Percentiles rank a stretch among this genome's conserved stretches.
Conservation (phyloP, 148 eudicot species). For the Polygonum aviculare region DNA sequence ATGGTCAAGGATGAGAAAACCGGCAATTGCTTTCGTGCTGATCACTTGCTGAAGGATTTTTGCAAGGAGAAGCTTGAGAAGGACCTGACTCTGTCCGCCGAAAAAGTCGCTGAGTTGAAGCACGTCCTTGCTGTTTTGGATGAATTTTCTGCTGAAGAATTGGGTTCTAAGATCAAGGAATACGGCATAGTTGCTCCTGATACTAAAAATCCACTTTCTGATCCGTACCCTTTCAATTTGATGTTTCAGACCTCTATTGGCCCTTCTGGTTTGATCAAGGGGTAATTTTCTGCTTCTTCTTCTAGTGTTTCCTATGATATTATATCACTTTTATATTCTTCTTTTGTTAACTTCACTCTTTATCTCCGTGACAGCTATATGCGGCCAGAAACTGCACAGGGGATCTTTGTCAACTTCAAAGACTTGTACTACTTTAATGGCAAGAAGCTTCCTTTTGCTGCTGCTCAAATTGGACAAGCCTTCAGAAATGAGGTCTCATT, state of each 20-base stretch:
- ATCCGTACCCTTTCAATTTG: constrained; percentile 86
- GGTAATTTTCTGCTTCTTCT: constrained; percentile 31
- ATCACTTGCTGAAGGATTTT: constrained; percentile 86
- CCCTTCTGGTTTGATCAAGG: constrained; percentile 68
- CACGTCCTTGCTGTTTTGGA: constrained; percentile 78
- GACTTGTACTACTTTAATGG: constrained; percentile 93
- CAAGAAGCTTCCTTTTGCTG: constrained; percentile 92
- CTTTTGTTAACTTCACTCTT: not conserved
- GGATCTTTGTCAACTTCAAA: constrained; percentile 94
- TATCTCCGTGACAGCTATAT: constrained; percentile 41
- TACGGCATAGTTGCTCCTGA: constrained; percentile 86
- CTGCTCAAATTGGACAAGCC: constrained; percentile 97
- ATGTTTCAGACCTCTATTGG: constrained; percentile 98
- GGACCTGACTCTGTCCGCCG: constrained; percentile 47
- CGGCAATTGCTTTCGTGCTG: constrained; percentile 85
- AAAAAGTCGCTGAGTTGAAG: constrained; percentile 59
- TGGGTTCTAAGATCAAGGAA: constrained; percentile 84
- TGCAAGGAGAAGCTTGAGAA: constrained; percentile 91
- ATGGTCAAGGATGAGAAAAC: constrained; percentile 95
- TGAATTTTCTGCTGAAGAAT: constrained; percentile 71
- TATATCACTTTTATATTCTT: not conserved
- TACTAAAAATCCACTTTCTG: constrained; percentile 81
- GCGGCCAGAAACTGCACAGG: constrained; percentile 98
- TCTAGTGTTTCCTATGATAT: not conserved
- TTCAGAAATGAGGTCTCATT: constrained; percentile 75